Evolutionary conservation across 495 filamentous ascomycete genomes (phyloP).

Genomic region (Tuber umbilicatum): DNA sequence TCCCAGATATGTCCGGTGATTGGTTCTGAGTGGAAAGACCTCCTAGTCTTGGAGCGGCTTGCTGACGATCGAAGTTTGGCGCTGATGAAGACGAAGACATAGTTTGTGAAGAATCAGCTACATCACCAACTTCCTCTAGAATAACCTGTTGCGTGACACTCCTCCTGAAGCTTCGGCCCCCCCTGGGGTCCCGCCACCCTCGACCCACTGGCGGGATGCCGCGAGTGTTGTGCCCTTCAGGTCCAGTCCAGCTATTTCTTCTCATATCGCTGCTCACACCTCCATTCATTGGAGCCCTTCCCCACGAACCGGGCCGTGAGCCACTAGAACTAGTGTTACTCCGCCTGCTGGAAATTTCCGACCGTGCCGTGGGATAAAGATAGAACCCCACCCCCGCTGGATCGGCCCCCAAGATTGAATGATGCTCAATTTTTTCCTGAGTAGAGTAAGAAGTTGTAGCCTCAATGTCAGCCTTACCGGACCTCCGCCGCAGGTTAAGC

Average conservation of each 20-base stretch:
- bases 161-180: constrained; percentile 27
- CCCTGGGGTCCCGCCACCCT: constrained; percentile 34
- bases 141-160: constrained; percentile 32
- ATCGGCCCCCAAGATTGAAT: constrained; percentile 38
- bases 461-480: constrained; percentile 13
- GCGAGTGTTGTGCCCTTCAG: constrained; percentile 17
- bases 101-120: constrained; percentile 16
- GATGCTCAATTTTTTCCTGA: constrained; percentile 38
- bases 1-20: not conserved
- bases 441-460: constrained; percentile 21
- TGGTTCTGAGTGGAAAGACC: not conserved
- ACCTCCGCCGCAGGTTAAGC: constrained; percentile 26
- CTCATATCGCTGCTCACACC: constrained; percentile 20
- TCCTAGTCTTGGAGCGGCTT: not conserved
- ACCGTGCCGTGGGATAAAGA: constrained; percentile 32
- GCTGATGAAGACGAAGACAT: not conserved
- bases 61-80: not conserved
- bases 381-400: constrained; percentile 38
- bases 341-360: constrained; percentile 9
- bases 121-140: constrained; percentile 34
- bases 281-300: constrained; percentile 7
- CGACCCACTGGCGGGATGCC: constrained; percentile 13
- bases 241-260: constrained; percentile 16
- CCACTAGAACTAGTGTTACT: constrained; percentile 9
- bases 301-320: constrained; percentile 7